phyloP scores from a whole-genome alignment of 2,329 filamentous ascomycete genomes.

The Ceratocystis eucalypticola region DNA sequence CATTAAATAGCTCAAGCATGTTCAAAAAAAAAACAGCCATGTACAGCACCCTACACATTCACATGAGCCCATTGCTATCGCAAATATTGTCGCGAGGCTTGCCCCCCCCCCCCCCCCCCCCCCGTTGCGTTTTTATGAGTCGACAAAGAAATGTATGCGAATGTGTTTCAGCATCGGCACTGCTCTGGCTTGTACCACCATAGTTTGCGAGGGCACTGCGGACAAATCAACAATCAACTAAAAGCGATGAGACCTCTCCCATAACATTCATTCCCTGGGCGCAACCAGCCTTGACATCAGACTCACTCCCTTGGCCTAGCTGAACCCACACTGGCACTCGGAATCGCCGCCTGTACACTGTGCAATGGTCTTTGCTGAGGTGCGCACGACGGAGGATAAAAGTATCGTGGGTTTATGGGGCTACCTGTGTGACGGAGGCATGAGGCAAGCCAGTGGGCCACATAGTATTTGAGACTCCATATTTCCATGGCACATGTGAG shows the following conservation, averaged over 20 bases:
- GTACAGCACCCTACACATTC: slow-evolving; percentile 16
- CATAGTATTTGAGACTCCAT: slow-evolving; percentile 48
- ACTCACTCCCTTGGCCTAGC: slow-evolving; percentile 37
- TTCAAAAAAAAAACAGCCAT: neutral
- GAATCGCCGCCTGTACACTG: slow-evolving; percentile 40
- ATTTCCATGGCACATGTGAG: slow-evolving; percentile 49
- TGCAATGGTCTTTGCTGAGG: slow-evolving; percentile 42
- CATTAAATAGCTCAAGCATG: neutral
- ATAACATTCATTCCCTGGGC: slow-evolving; percentile 49
- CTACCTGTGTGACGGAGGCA: slow-evolving; percentile 33
- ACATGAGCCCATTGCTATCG: slow-evolving; percentile 26
- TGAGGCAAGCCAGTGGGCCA: slow-evolving; percentile 43
- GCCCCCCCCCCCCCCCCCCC: slow-evolving; percentile 26
- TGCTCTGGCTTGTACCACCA: slow-evolving; percentile 39
- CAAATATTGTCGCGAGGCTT: slow-evolving; percentile 34
- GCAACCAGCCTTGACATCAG: slow-evolving; percentile 42
- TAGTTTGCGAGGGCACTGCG: slow-evolving; percentile 30
- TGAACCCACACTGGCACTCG: slow-evolving; percentile 39
- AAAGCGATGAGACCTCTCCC: slow-evolving; percentile 39
- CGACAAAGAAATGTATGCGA: slow-evolving; percentile 27
- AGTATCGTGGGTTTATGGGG: slow-evolving; percentile 37
- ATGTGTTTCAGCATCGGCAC: slow-evolving; percentile 31
- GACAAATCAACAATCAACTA: slow-evolving; percentile 33
- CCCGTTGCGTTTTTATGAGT: slow-evolving; percentile 27
- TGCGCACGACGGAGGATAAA: slow-evolving; percentile 39